Percentiles rank a stretch among this genome's conserved stretches.
Conservation (phyloP, 202 grass and related monocot genomes). For the Dendrocalamus latiflorus region DNA sequence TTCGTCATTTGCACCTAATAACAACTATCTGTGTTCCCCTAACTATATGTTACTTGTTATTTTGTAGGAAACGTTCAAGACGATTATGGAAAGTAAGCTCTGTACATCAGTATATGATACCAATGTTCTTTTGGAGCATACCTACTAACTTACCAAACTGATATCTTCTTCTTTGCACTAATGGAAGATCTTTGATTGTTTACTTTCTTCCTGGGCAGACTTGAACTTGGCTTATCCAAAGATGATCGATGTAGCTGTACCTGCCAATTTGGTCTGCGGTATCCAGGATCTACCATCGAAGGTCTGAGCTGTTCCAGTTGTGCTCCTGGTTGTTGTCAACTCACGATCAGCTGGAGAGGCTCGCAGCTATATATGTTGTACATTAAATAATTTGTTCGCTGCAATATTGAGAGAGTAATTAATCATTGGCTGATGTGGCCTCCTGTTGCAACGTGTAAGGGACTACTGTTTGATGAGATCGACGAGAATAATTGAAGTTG, state of each 20-base stretch:
- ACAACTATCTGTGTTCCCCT: background rate
- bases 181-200: background rate
- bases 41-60: background rate
- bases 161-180: background rate
- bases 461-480: background rate
- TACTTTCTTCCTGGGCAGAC: constrained; percentile 43
- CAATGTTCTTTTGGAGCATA: background rate
- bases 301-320: constrained; percentile 29
- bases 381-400: constrained; percentile 36
- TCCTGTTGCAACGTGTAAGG: background rate
- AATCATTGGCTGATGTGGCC: background rate
- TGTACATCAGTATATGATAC: background rate
- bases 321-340: constrained; percentile 12
- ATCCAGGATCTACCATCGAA: constrained; percentile 66
- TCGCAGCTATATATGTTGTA: constrained; percentile 12
- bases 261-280: constrained; percentile 77
- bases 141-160: background rate
- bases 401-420: constrained; percentile 11
- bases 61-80: constrained; percentile 74
- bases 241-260: constrained; percentile 83
- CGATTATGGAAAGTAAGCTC: constrained; percentile 84
- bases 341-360: background rate
- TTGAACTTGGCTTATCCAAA: constrained; percentile 83
- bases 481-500: background rate
- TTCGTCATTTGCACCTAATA: background rate